Evolutionary conservation across 495 filamentous ascomycete genomes (phyloP).

Genomic region (Cenococcum geophilum): DNA sequence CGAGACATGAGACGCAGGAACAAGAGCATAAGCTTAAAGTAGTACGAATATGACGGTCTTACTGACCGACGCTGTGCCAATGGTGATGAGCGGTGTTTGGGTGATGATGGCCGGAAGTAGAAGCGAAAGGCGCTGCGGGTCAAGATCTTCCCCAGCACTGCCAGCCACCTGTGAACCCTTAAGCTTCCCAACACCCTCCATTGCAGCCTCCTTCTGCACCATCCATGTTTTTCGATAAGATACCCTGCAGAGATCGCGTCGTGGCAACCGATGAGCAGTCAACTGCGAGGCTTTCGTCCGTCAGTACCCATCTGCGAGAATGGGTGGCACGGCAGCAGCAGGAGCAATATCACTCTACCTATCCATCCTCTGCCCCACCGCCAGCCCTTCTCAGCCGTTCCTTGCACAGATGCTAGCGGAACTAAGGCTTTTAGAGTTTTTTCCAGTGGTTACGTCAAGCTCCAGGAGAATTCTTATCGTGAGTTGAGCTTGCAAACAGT

Average conservation of each 20-base stretch:
- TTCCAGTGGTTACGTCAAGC: too few species aligned
- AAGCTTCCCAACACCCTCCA: not conserved
- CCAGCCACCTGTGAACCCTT: not conserved
- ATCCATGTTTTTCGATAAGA: constrained; percentile 21
- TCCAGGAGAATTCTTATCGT: not conserved
- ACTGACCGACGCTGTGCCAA: too few species aligned
- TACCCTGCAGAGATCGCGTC: constrained; percentile 10
- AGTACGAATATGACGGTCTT: not conserved
- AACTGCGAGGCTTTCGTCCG: too few species aligned
- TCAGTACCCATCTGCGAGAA: too few species aligned
- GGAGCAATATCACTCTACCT: not conserved
- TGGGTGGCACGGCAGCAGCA: too few species aligned
- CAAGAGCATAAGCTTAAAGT: not conserved
- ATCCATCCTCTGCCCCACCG: not conserved
- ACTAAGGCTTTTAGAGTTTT: too few species aligned
- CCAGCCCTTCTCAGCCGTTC: not conserved
- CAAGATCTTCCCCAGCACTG: not conserved
- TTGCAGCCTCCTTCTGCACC: not conserved
- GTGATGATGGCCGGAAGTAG: too few species aligned
- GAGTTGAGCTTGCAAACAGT: not conserved
- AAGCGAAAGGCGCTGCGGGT: too few species aligned
- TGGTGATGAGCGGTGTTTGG: too few species aligned
- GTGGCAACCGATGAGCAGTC: not conserved
- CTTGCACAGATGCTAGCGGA: not conserved
- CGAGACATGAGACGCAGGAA: too few species aligned